Evolutionary conservation across 208 protist genomes (phyloP).

Genomic region (Porcisia deanei): DNA sequence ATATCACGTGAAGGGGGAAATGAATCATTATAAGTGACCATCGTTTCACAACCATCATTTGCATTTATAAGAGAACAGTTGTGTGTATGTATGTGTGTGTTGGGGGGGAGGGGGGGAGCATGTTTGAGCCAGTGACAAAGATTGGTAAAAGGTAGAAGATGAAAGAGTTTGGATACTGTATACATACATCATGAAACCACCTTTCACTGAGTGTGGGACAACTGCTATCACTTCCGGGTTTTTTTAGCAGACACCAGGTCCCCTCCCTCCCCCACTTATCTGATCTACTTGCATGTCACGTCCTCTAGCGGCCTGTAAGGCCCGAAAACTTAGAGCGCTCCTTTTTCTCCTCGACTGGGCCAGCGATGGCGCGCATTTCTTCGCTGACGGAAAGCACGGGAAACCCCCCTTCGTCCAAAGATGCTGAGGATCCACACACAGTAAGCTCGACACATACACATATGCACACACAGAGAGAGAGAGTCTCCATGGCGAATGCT

Average conservation of each 20-base stretch:
- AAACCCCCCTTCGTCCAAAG: not conserved
- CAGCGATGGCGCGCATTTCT: constrained; percentile 1
- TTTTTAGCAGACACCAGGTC: not conserved
- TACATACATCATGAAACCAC: not conserved
- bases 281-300: not conserved
- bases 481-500: not conserved
- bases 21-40: not conserved
- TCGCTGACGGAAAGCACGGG: not conserved
- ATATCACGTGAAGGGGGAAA: not conserved
- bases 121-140: not conserved
- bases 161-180: not conserved
- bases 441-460: not conserved
- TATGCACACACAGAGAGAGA: not conserved
- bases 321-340: not conserved
- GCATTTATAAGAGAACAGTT: not conserved
- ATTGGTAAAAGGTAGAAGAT: constrained; percentile 5
- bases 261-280: not conserved
- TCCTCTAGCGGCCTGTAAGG: not conserved
- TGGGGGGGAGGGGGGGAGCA: not conserved
- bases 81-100: not conserved
- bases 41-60: not conserved
- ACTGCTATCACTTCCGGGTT: no score
- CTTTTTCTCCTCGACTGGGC: not conserved
- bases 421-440: not conserved
- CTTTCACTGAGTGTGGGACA: not conserved